phyloP scores from a whole-genome alignment of 2,329 filamentous ascomycete genomes.

The Zarea fungicola region DNA sequence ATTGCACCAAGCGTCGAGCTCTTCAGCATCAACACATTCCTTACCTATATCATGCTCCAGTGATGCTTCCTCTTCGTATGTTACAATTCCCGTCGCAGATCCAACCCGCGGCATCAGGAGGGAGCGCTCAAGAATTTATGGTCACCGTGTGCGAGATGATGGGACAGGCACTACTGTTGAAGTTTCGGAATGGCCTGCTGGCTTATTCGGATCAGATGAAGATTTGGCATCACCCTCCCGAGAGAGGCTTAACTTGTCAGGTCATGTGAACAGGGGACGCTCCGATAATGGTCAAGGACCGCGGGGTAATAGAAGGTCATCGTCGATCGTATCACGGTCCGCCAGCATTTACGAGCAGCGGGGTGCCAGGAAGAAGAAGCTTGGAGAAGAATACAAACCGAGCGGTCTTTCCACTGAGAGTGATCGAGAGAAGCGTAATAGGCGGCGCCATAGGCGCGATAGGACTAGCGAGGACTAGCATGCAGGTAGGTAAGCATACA shows the following conservation, averaged over 20 bases:
- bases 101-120: background rate
- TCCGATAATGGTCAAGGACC: background rate
- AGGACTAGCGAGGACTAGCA: too few relatives aligned
- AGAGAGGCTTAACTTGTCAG: too few relatives aligned
- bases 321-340: background rate
- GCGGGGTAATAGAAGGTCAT: background rate
- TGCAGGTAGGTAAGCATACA: too few relatives aligned
- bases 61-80: background rate
- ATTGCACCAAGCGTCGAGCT: too few relatives aligned
- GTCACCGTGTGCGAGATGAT: background rate
- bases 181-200: background rate
- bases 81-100: background rate
- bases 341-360: background rate
- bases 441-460: background rate
- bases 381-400: background rate
- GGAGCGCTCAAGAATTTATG: background rate
- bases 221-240: too few relatives aligned
- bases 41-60: background rate
- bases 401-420: background rate
- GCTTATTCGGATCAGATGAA: background rate
- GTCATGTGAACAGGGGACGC: background rate
- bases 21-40: too few relatives aligned
- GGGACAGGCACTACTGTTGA: background rate
- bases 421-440: background rate
- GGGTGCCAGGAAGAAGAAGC: background rate